These are phyloP conservation scores for Amanita fuliginea DNA, from an alignment of 768 basidiomycete species.

Conservation along the genomic window DNA sequence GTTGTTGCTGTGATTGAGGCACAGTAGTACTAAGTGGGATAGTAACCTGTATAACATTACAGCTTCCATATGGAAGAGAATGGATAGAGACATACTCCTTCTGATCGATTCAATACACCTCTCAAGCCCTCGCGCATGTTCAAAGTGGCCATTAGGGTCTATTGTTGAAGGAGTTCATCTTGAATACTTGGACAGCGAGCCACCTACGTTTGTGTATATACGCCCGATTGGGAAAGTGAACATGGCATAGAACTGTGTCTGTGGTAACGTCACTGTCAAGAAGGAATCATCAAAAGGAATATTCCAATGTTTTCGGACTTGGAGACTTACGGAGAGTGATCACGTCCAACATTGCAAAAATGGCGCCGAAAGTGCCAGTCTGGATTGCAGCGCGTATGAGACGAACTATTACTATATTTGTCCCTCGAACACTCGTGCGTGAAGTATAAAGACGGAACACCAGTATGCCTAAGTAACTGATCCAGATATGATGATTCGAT, in stretches of 20 bases:
- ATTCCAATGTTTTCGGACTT: background rate
- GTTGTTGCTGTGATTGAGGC: too few species aligned
- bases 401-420: slow-evolving; percentile 8
- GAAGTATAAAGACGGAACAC: slow-evolving; percentile 1
- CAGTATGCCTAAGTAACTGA: slow-evolving; percentile 1
- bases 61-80: too few species aligned
- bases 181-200: too few species aligned
- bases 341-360: slow-evolving; percentile 7
- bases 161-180: background rate
- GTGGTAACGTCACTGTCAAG: slow-evolving; percentile 1
- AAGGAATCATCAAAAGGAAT: background rate
- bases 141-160: slow-evolving; percentile 8
- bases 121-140: background rate
- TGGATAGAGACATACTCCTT: too few species aligned
- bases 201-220: slow-evolving; percentile 9
- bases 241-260: slow-evolving; percentile 7
- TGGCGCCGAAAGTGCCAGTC: slow-evolving; percentile 6
- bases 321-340: slow-evolving; percentile 6
- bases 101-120: background rate
- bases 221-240: slow-evolving; percentile 10
- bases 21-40: too few species aligned
- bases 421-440: slow-evolving; percentile 1
- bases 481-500: background rate
- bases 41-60: too few species aligned
- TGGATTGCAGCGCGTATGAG: slow-evolving; percentile 9